Percentiles rank a stretch among this genome's conserved stretches.
phyloP scores from a whole-genome alignment of 2,329 filamentous ascomycete species.

The Immersiporthe knoxdaviesiana region DNA sequence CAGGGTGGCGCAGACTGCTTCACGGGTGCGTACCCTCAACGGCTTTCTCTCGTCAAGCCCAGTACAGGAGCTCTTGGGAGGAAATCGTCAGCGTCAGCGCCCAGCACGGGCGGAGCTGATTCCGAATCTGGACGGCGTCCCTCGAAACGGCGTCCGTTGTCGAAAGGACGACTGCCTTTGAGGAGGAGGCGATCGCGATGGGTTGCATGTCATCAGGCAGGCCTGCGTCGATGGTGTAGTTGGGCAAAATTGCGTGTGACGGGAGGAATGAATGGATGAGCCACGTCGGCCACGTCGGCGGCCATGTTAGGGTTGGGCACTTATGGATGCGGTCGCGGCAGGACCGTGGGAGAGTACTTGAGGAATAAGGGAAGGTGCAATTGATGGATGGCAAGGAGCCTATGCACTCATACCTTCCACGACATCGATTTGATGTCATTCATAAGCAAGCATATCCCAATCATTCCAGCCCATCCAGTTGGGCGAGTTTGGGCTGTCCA shows the following conservation, averaged over 20 bases:
- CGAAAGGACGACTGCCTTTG: background rate
- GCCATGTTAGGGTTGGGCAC: conserved; percentile 6
- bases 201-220: conserved; percentile 6
- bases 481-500: background rate
- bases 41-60: background rate
- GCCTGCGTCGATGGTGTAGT: conserved; percentile 9
- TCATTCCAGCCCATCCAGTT: background rate
- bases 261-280: background rate
- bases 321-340: conserved; percentile 3
- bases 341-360: background rate
- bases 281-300: conserved; percentile 2
- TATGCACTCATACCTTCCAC: background rate
- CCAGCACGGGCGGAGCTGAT: background rate
- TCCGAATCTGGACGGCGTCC: background rate
- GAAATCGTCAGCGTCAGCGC: background rate
- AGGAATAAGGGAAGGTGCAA: background rate
- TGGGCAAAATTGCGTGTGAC: background rate
- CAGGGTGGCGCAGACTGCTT: background rate
- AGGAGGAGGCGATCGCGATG: background rate
- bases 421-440: background rate
- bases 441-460: background rate
- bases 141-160: background rate
- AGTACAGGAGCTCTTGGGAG: background rate
- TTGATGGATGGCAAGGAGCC: background rate
- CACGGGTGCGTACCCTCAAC: background rate